Conservation (phyloP, 306 rosid genomes). For the Castanea mollissima region DNA sequence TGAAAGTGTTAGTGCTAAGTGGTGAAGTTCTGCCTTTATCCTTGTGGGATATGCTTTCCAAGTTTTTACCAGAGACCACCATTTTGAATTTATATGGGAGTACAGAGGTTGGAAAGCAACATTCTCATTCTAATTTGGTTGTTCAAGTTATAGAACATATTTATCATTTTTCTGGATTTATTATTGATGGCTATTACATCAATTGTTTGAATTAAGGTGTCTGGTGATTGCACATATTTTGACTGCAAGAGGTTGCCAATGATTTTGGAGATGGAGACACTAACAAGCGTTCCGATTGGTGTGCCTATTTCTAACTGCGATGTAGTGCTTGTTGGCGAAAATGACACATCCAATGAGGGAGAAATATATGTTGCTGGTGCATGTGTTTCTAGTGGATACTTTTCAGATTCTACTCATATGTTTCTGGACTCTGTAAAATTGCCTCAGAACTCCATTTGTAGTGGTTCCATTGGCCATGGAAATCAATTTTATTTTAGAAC, state of each 20-base stretch:
- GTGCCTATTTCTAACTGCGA: conserved; percentile 73
- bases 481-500: conserved; percentile 54
- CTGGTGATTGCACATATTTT: conserved; percentile 96
- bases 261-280: conserved; percentile 56
- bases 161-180: neutral
- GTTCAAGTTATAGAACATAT: neutral
- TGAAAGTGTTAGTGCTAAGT: conserved; percentile 78
- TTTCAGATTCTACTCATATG: conserved; percentile 35
- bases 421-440: conserved; percentile 39
- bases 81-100: conserved; percentile 89
- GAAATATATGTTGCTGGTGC: conserved; percentile 79
- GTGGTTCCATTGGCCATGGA: conserved; percentile 29
- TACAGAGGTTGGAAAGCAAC: conserved; percentile 64
- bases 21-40: conserved; percentile 71
- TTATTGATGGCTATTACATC: conserved; percentile 24
- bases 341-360: conserved; percentile 54
- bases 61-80: conserved; percentile 65
- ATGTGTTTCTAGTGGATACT: conserved; percentile 72
- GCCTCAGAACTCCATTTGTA: conserved; percentile 30
- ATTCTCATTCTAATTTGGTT: conserved; percentile 7
- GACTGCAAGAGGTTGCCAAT: conserved; percentile 86
- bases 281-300: conserved; percentile 84
- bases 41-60: conserved; percentile 60
- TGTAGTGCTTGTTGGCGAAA: conserved; percentile 54
- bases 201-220: conserved; percentile 50